These are phyloP conservation scores for Tillandsia leiboldiana DNA, from an alignment of 176 grass and related monocot genomes.

Conservation along the genomic window DNA sequence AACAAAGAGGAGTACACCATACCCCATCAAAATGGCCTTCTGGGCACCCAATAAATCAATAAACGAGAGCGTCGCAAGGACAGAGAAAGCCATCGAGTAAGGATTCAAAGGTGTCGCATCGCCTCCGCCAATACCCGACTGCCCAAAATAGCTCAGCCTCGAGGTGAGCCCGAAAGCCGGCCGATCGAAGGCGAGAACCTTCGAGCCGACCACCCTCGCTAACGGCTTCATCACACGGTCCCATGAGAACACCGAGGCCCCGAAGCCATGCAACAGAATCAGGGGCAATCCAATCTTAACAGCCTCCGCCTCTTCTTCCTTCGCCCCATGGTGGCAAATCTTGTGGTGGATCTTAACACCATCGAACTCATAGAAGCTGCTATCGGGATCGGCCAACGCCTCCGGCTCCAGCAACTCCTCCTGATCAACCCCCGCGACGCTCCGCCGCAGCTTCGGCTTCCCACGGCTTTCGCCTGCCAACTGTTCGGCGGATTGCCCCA, in stretches of 20 bases:
- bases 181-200: slow-evolving; percentile 87
- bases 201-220: slow-evolving; percentile 34
- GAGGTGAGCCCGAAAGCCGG: slow-evolving; percentile 76
- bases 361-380: slow-evolving; percentile 71
- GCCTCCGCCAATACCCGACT: no score
- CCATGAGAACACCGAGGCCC: slow-evolving; percentile 87
- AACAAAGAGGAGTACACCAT: slow-evolving; percentile 6
- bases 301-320: slow-evolving; percentile 1
- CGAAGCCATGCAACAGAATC: slow-evolving; percentile 74
- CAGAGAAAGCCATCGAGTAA: slow-evolving; percentile 77
- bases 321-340: slow-evolving; percentile 39
- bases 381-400: slow-evolving; percentile 60
- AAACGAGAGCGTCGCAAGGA: slow-evolving; percentile 59
- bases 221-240: slow-evolving; percentile 52
- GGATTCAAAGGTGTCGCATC: slow-evolving; percentile 54
- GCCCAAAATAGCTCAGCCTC: slow-evolving; percentile 12
- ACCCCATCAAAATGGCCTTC: slow-evolving; percentile 74
- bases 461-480: neutral
- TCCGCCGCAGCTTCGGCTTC: slow-evolving; percentile 20
- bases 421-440: slow-evolving; percentile 69
- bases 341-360: slow-evolving; percentile 75
- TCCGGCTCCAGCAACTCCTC: slow-evolving; percentile 57
- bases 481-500: neutral
- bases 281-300: slow-evolving; percentile 32
- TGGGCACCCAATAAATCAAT: slow-evolving; percentile 38